Base-by-base conservation (phyloP, 345 rosid genomes). In the Melastoma malabathricum region DNA sequence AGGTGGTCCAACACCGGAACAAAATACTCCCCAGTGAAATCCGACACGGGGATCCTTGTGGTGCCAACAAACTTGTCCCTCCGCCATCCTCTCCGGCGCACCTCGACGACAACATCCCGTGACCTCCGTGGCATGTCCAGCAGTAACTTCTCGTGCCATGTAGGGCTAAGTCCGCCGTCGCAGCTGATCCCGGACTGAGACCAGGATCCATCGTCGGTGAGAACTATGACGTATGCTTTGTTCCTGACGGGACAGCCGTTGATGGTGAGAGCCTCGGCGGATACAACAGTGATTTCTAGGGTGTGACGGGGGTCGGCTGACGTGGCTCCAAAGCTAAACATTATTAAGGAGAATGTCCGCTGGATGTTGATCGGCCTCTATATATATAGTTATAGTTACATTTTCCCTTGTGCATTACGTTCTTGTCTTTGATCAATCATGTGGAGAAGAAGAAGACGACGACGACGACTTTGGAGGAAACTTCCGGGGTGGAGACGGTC, bases 271-370 rank as follows among this genome's bases (percentile, higher is more conserved):
- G 48, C 53, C 27, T 61, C 65, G 18, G 54, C 54, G 6, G 65
- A 61, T 5, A 61, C 46, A 12, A 61, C 47, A 0, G 59, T 61
- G 48, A 61, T 13, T 69, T 80, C 89, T 0, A 85, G 3, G 34
- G 45, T 29, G 31, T 67, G 60, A 7, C 49, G 22, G 18, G 55
- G 54, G 13, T 12, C 17, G 47, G 15, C n/a, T 39, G 58, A n/a
- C 57, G 15, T 34, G 23, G 10, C 54, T n/a, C 41, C 12, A 2
- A 34, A 34, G 12, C 41, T 34, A 34, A 34, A 34, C 41, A 34
- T 34, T 34, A 6, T 34, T 12, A 34, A 7, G 41, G 12, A 34
- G 41, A 34, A 7, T 34, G 10, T 34, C 41, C 41, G 10, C 12
- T 34, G 41, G 12, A 34, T 34, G 41, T 34, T 34, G 41, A 34